Percentiles rank a stretch among this genome's conserved stretches.
These are phyloP conservation scores for Gentiana straminea DNA, from an alignment of 257 asterid genomes.

Conservation along the genomic window DNA sequence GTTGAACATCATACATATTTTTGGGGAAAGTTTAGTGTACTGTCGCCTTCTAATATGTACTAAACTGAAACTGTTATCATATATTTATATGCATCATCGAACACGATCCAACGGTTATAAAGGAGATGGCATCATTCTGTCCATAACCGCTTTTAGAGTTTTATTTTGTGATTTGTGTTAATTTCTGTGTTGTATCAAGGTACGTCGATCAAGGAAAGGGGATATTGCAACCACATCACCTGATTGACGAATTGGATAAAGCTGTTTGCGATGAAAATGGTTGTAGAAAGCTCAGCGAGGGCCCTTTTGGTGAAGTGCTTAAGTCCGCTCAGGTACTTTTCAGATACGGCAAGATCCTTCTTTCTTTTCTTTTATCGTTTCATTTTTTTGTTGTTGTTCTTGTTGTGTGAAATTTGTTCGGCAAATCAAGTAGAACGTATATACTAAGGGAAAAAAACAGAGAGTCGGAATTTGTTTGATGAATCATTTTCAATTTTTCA, in stretches of 20 bases:
- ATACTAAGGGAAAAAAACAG: not conserved
- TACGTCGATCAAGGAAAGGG: conserved; percentile 96
- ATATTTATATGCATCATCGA: too few relatives aligned
- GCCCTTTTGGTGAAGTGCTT: conserved; percentile 74
- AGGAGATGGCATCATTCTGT: too few relatives aligned
- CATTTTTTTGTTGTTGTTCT: too few relatives aligned
- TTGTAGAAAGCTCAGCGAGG: conserved; percentile 42
- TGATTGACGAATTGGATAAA: conserved; percentile 78
- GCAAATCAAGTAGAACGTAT: too few relatives aligned
- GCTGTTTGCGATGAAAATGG: conserved; percentile 36
- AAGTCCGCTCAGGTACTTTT: conserved; percentile 63
- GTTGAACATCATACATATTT: too few relatives aligned
- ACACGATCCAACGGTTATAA: too few relatives aligned
- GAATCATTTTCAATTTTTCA: not conserved
- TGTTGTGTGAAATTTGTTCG: too few relatives aligned
- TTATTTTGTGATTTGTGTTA: not conserved
- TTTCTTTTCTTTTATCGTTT: too few relatives aligned
- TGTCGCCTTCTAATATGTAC: too few relatives aligned
- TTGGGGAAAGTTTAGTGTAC: too few relatives aligned
- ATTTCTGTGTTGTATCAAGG: conserved; percentile 23
- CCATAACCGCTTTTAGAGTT: not conserved
- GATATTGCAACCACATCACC: conserved; percentile 75
- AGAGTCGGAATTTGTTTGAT: not conserved
- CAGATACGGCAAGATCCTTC: too few relatives aligned
- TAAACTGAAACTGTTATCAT: too few relatives aligned